Percentiles rank a stretch among this genome's conserved stretches.
Conservation (phyloP, 2,329 filamentous ascomycete species). For the Macroventuria anomochaeta region DNA sequence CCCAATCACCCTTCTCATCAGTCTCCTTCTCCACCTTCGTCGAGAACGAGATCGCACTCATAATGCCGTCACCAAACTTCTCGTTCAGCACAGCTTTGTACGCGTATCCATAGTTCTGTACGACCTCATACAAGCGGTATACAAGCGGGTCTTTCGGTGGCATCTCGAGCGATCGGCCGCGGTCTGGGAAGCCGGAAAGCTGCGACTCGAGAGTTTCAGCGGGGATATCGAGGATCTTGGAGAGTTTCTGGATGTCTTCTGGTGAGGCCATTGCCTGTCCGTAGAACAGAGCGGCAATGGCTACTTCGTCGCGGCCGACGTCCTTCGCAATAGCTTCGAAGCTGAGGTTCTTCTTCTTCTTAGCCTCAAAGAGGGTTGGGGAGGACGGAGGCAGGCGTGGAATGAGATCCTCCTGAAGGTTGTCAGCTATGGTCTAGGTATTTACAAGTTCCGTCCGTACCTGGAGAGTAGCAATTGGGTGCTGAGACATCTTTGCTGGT, state of each 20-base stretch:
- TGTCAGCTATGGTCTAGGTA: conserved; percentile 17
- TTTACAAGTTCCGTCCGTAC: conserved; percentile 21
- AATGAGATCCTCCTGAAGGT: conserved; percentile 65
- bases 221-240: conserved; percentile 68
- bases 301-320: conserved; percentile 81
- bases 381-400: conserved; percentile 74
- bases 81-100: conserved; percentile 96
- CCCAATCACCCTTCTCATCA: conserved; percentile 84
- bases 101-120: conserved; percentile 96
- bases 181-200: conserved; percentile 77
- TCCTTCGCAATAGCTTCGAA: conserved; percentile 79
- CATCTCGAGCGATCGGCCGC: conserved; percentile 80
- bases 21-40: conserved; percentile 94
- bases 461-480: conserved; percentile 50
- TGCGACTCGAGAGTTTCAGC: conserved; percentile 64
- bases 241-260: conserved; percentile 73
- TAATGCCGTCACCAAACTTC: conserved; percentile 82
- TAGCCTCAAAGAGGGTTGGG: conserved; percentile 78
- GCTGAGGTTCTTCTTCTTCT: conserved; percentile 74
- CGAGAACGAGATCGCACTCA: conserved; percentile 92
- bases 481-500: conserved; percentile 41
- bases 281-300: conserved; percentile 88
- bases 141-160: conserved; percentile 85
- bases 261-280: conserved; percentile 77
- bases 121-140: conserved; percentile 90